A percentile compares a stretch with the other conserved stretches of the same genome.
These are phyloP conservation scores for Blastomyces emzantsi DNA, from an alignment of 2,329 filamentous ascomycete species.

Conservation along the genomic window DNA sequence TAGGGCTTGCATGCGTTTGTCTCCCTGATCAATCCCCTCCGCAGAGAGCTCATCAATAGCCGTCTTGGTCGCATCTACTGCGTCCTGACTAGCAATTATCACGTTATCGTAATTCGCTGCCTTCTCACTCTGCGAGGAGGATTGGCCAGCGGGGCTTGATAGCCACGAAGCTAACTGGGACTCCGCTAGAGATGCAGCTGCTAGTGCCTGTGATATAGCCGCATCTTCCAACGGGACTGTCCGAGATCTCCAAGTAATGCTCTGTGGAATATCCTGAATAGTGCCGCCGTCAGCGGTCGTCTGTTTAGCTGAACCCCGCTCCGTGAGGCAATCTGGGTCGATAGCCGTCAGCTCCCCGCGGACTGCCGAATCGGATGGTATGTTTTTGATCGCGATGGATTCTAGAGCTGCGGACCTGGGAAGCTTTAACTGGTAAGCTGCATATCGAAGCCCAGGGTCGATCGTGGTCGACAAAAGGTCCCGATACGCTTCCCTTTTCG, in stretches of 20 bases:
- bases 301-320: constrained; percentile 45
- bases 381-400: constrained; percentile 68
- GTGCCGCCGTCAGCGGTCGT: constrained; percentile 37
- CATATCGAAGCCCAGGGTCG: constrained; percentile 89
- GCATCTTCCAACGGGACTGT: constrained; percentile 88
- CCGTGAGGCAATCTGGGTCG: constrained; percentile 57
- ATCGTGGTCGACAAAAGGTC: constrained; percentile 78
- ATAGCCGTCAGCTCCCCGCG: constrained; percentile 60
- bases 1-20: constrained; percentile 80
- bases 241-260: constrained; percentile 75
- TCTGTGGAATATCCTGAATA: constrained; percentile 52
- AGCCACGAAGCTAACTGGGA: constrained; percentile 42
- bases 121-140: constrained; percentile 48
- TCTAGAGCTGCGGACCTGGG: constrained; percentile 75
- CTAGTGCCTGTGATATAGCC: constrained; percentile 76
- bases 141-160: constrained; percentile 32
- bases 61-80: constrained; percentile 83
- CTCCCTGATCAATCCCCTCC: constrained; percentile 75
- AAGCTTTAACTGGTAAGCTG: constrained; percentile 83
- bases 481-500: constrained; percentile 69
- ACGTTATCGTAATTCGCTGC: constrained; percentile 87
- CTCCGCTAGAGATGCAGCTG: constrained; percentile 53
- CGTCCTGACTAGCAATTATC: constrained; percentile 83
- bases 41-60: constrained; percentile 82
- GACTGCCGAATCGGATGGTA: constrained; percentile 55